Conservation (phyloP, 305 asterid species). For the Fraxinus angustifolia region DNA sequence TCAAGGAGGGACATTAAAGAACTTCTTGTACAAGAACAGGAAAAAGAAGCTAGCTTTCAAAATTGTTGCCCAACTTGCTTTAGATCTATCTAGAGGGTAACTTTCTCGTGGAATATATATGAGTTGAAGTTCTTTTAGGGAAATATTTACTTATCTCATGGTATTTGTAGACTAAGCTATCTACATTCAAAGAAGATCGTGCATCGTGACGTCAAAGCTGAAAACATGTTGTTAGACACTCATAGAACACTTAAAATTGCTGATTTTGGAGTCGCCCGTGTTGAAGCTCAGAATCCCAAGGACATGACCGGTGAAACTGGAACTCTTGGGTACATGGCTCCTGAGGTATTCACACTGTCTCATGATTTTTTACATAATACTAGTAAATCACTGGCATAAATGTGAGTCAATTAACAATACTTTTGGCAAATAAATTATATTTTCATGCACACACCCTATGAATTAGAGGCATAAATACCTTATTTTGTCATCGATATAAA, state of each 20-base stretch:
- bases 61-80: constrained; percentile 46
- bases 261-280: neutral
- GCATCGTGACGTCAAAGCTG: neutral
- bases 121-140: neutral
- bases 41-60: constrained; percentile 41
- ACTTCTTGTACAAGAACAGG: constrained; percentile 33
- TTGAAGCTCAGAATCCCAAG: neutral
- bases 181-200: neutral
- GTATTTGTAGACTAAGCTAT: neutral
- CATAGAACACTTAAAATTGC: neutral
- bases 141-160: neutral
- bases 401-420: neutral
- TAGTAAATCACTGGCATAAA: neutral
- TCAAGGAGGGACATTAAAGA: constrained; percentile 52
- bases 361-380: neutral
- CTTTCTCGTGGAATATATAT: neutral
- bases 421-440: neutral
- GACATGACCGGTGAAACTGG: neutral
- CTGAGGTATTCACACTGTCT: neutral
- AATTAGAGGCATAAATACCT: neutral
- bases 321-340: neutral
- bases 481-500: neutral
- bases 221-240: neutral
- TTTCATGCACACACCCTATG: neutral
- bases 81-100: constrained; percentile 59